These are phyloP conservation scores for Rhizophora mangle DNA, from an alignment of 345 rosid genomes.

Conservation along the genomic window DNA sequence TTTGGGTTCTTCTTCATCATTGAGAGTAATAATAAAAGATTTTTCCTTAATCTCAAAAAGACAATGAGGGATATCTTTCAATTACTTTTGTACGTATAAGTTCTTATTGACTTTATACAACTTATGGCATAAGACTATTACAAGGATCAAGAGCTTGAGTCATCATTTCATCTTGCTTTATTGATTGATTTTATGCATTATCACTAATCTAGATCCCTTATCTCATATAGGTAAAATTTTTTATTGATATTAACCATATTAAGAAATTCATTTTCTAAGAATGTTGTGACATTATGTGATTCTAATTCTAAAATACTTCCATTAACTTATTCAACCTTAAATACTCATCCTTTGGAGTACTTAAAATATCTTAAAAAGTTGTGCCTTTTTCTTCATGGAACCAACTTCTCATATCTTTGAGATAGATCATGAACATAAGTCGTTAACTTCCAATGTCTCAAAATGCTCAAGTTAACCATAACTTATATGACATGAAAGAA, in stretches of 20 bases:
- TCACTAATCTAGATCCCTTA: not conserved
- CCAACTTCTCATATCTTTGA: not conserved
- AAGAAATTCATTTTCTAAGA: not conserved
- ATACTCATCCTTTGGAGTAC: not conserved
- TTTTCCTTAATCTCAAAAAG: not conserved
- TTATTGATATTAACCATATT: not conserved
- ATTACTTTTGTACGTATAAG: no score
- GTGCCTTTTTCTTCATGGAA: not conserved
- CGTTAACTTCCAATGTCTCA: no score
- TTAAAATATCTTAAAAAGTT: not conserved
- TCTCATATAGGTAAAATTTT: not conserved
- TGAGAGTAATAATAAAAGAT: not conserved
- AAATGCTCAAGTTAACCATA: no score
- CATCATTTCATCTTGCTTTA: no score
- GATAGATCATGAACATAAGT: not conserved
- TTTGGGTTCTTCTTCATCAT: not conserved
- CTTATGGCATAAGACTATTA: not conserved
- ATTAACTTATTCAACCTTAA: not conserved
- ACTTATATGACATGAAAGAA: no score
- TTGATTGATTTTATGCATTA: not conserved
- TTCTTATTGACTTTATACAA: not conserved
- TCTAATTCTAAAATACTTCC: not conserved
- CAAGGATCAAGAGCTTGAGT: not conserved
- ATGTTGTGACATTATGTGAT: not conserved
- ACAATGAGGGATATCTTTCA: not conserved